Evolutionary conservation across 805 yeast genomes (phyloP), one percentile per base, ranked within the genome.

Genomic region (Wickerhamiella allomyrinae): DNA sequence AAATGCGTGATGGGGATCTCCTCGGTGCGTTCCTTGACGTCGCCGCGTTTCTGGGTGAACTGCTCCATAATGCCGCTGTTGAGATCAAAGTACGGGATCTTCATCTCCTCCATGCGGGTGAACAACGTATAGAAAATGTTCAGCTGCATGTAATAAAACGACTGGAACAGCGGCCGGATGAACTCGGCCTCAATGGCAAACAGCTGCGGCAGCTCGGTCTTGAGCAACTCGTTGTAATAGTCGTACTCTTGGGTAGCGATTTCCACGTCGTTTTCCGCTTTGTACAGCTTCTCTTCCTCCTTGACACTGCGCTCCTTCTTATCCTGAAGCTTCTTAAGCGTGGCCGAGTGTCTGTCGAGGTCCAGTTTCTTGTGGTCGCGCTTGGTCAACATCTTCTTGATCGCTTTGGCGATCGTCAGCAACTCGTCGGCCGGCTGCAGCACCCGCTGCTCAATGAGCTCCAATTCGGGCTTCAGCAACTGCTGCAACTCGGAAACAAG

Each of bases 121-220:
- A 83, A 87, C 48, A 91, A 68, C 1, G 95, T 86, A 70, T 91
- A 91, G 62, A 87, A 91, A 44, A 91, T 85, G 67, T 91, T 91
- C 68, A 91, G 73, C 67, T 91, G 98, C 97, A 91, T 91, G 70
- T 77, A 91, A 65, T 91, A 91, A 62, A 91, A 79, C 42, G 93
- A 79, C 54, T 89, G 91, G 65, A 91, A 91, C 54, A 91, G 68
- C 15, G 98, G 98, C 57, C 77, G 79, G 58, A 91, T 87, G 58
- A 91, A 85, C 55, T 86, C 91, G 4, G 86, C 82, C 62, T 91
- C 95, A 62, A 91, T 69, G 54, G 74, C 76, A 63, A 91, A 91
- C 58, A 91, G 67, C 35, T 81, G 65, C 19, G 98, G 98, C 46
- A 91, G 68, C 61, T 91, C 97, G 29, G 70, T 74, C 65, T 87